These are phyloP conservation scores for Penstemon davidsonii DNA, from an alignment of 257 asterid genomes.

Conservation along the genomic window DNA sequence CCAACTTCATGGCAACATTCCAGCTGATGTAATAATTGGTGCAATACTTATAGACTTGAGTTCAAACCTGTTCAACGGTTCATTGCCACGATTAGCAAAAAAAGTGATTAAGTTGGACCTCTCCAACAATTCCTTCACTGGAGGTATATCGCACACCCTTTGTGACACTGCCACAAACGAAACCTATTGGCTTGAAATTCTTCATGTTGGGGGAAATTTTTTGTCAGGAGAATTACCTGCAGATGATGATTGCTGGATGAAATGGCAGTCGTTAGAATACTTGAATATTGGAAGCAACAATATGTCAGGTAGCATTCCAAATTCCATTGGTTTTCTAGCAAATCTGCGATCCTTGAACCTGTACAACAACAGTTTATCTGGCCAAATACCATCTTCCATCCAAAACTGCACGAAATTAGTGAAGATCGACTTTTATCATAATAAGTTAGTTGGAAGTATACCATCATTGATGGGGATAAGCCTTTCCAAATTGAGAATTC, in stretches of 20 bases:
- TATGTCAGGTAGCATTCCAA: constrained; percentile 29
- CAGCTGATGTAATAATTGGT: not conserved
- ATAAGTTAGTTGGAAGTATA: constrained; percentile 20
- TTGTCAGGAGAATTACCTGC: constrained; percentile 25
- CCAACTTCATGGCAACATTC: constrained; percentile 19
- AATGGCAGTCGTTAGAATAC: constrained; percentile 8
- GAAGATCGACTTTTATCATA: constrained; percentile 23
- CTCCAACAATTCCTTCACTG: constrained; percentile 21
- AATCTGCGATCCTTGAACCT: constrained; percentile 24
- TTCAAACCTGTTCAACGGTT: constrained; percentile 30
- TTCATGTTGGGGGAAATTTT: not conserved
- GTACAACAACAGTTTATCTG: constrained; percentile 25
- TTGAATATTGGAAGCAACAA: constrained; percentile 25
- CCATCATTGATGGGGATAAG: constrained; percentile 27
- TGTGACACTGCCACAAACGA: constrained; percentile 2
- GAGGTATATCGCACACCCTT: constrained; percentile 14
- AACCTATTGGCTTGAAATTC: not conserved
- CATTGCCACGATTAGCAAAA: constrained; percentile 10
- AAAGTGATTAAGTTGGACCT: constrained; percentile 20
- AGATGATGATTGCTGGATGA: constrained; percentile 28
- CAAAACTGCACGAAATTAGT: constrained; percentile 24
- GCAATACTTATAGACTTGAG: constrained; percentile 11
- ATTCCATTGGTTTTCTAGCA: constrained; percentile 22
- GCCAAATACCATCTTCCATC: constrained; percentile 26
- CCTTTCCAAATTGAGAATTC: not conserved